Base-by-base conservation (phyloP, 768 basidiomycete genomes). In the Tylopilus sp. region DNA sequence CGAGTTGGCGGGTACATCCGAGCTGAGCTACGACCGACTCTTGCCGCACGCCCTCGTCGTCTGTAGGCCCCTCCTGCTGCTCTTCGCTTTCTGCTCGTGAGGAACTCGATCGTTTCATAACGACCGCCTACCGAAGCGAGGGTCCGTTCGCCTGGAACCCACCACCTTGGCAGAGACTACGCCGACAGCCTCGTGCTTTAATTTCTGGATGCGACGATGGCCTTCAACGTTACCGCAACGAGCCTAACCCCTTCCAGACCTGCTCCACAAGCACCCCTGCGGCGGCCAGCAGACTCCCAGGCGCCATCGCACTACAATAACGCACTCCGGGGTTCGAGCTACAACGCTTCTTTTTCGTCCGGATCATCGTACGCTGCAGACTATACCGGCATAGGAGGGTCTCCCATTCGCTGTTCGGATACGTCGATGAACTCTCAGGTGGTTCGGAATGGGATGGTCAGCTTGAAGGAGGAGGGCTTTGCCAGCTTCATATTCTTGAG, bases 401-500 rank as follows among this genome's bases (percentile, higher is more conserved):
- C 88, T 2, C 90, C 90, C 26, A 80, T 81, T 69, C 78, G 84
- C 50, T 70, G 69, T 50, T 74, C 74, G 6, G 71, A 74, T 33
- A 50, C 60, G 24, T 51, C 65, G 46, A 58, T 67, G 48, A 65
- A 61, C 55, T 57, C 75, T 2, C 78, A 82, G 44, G 68, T 87
- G 47, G 73, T 93, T 42, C 75, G 91, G 40, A 74, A 74, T 50
- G 96, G 89, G n/a, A 73, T 74, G 38, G 92, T 90, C 41, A 87
- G 80, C 68, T 77, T 96, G 63, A 98, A 98, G 77, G 96, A 99
- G 70, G 95, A 97, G 45, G 90, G 92, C 1, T 85, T 98, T 57
- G 85, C 89, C 3, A 89, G 88, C 57, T 94, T 91, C 80, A 78
- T 97, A 45, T 98, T 95, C 85, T 83, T 87, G 68, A 82, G 88